Percentiles rank a stretch among this genome's conserved stretches.
These are phyloP conservation scores for Moricandia moricandioides DNA, from an alignment of 345 rosid species.

Conservation along the genomic window DNA sequence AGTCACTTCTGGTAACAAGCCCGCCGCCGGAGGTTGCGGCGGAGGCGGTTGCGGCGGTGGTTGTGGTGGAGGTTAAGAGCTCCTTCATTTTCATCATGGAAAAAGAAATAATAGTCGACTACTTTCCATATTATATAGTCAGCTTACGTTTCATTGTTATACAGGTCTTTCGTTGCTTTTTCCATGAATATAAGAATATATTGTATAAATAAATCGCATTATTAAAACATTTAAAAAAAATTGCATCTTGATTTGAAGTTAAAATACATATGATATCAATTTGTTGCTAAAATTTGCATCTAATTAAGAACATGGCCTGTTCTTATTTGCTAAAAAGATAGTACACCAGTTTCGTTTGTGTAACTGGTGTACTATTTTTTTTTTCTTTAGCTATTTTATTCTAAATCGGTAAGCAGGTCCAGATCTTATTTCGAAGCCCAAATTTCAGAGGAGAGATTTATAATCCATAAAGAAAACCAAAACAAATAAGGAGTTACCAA, in stretches of 20 bases:
- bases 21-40: conserved; percentile 41
- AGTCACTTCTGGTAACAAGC: conserved; percentile 21
- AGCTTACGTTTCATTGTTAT: neutral
- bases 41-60: conserved; percentile 51
- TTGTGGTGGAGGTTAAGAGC: conserved; percentile 49
- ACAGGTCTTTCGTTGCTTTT: neutral
- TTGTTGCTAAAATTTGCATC: neutral
- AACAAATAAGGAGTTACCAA: neutral
- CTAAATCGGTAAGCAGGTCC: neutral
- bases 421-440: no score
- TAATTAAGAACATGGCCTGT: neutral
- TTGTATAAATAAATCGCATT: neutral
- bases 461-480: neutral
- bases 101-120: neutral
- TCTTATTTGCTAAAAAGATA: no score
- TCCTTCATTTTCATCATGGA: neutral
- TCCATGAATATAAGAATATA: neutral
- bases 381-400: neutral
- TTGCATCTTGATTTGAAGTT: conserved; percentile 2
- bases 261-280: neutral
- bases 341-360: no score
- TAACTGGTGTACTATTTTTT: neutral
- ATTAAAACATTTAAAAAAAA: neutral
- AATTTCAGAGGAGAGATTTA: conserved; percentile 3
- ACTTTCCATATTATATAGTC: neutral